Base-by-base conservation (phyloP, 164 flowering plant species). In the Platanus orientalis region DNA sequence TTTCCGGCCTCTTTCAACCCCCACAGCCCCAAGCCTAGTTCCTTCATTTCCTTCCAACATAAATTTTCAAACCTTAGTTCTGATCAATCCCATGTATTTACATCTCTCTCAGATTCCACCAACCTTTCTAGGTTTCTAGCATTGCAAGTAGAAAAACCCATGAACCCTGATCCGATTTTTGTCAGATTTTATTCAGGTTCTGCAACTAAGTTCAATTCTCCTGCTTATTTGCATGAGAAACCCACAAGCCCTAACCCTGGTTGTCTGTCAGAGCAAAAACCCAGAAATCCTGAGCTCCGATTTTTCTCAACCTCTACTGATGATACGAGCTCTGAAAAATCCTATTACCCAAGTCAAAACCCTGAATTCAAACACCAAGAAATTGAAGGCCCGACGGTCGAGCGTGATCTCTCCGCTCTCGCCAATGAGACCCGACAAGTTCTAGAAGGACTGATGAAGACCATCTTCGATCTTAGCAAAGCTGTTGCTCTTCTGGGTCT, bases 401-500 rank as follows among this genome's bases (percentile, higher is more conserved):
- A 76, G 29, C 73, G 79, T 0, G 76, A 76, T 58, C 54, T 69
- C 24, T 76, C 79, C 1, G 60, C 69, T 14, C 70, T 76, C 5
- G 76, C 79, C 7, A 71, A 72, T 34, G 79, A 76, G 39, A 67
- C 64, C 36, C 48, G 98, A 28, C 50, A 81, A 34, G 97, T 86
- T 7, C 64, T 84, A 0, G 86, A 84, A 6, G 65, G 54, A 6
- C 62, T 84, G 74, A 79, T 80, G 80, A 87, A 81, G 81, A 86
- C 66, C n/a, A 69, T 87, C n/a, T 83, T 79, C 20, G 56, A 74
- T n/a, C 57, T 83, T 12, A 93, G 97, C 81, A 85, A 72, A 28
- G 83, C 68, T 0, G 58, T 87, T 10, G 96, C 87, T 25, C 26
- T 82, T 51, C 67, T 93, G 70, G 89, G 92, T 32, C 75, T 93